Evolutionary conservation across 495 filamentous ascomycete species (phyloP).

Genomic region (Xylaria grammica): DNA sequence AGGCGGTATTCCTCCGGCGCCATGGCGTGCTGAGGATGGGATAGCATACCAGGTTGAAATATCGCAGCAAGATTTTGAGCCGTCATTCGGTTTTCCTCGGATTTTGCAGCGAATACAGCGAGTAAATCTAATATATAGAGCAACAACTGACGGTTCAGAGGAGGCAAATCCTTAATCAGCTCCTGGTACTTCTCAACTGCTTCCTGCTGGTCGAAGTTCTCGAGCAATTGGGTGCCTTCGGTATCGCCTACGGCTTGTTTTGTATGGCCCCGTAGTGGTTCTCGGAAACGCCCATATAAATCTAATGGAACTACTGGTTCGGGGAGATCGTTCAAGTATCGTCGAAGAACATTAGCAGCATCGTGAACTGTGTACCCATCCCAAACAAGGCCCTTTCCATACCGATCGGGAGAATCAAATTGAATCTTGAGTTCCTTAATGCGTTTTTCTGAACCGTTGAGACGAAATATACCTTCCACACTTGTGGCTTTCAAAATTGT

Average conservation of each 20-base stretch:
- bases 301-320: slow-evolving; percentile 96
- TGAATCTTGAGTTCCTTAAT: slow-evolving; percentile 93
- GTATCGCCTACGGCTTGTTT: slow-evolving; percentile 69
- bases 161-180: slow-evolving; percentile 89
- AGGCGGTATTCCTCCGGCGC: slow-evolving; percentile 88
- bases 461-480: slow-evolving; percentile 95
- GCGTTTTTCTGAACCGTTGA: slow-evolving; percentile 94
- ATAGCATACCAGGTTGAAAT: slow-evolving; percentile 95
- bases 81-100: slow-evolving; percentile 95
- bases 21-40: slow-evolving; percentile 95
- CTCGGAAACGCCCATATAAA: slow-evolving; percentile 88
- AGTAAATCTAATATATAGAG: slow-evolving; percentile 98
- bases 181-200: slow-evolving; percentile 86
- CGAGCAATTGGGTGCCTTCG: slow-evolving; percentile 59
- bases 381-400: slow-evolving; percentile 97
- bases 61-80: slow-evolving; percentile 95
- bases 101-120: slow-evolving; percentile 96
- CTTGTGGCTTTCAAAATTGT: slow-evolving; percentile 73
- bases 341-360: slow-evolving; percentile 93
- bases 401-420: slow-evolving; percentile 94
- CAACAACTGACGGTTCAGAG: slow-evolving; percentile 91
- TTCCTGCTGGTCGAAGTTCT: slow-evolving; percentile 73
- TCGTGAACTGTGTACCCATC: slow-evolving; percentile 98
- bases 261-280: slow-evolving; percentile 80
- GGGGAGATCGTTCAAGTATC: slow-evolving; percentile 92